Conservation (phyloP, 108 stramenopile species). For the Aureococcus anophagefferens region DNA sequence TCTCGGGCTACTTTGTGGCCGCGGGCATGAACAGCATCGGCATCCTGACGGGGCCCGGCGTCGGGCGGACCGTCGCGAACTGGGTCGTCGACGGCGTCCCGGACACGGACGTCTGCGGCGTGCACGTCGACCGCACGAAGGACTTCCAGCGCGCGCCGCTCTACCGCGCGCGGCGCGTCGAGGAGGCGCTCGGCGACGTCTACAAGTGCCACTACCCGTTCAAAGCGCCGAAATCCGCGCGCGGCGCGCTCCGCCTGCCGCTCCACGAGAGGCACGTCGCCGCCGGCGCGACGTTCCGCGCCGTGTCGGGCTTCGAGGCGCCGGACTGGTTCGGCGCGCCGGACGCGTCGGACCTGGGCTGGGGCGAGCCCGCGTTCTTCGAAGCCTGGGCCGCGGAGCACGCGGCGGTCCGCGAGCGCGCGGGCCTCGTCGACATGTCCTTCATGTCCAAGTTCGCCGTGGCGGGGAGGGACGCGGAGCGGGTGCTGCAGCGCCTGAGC, state of each 20-base stretch:
- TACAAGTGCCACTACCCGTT: slow-evolving; percentile 58
- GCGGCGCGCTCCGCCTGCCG: slow-evolving; percentile 41
- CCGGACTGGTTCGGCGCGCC: slow-evolving; percentile 43
- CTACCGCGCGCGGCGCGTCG: slow-evolving; percentile 44
- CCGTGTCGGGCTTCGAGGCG: slow-evolving; percentile 61
- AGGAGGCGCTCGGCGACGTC: slow-evolving; percentile 53
- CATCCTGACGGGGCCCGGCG: slow-evolving; percentile 50
- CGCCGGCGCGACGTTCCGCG: slow-evolving; percentile 40
- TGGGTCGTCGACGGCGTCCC: slow-evolving; percentile 19
- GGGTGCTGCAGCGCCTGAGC: slow-evolving; percentile 50
- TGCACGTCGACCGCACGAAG: neutral
- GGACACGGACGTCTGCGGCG: slow-evolving; percentile 3
- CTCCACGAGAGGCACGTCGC: slow-evolving; percentile 40
- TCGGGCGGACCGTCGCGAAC: slow-evolving; percentile 13
- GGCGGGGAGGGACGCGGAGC: slow-evolving; percentile 51
- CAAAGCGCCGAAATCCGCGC: slow-evolving; percentile 37
- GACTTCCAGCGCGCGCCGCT: slow-evolving; percentile 40
- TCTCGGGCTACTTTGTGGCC: slow-evolving; percentile 56
- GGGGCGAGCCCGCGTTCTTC: slow-evolving; percentile 46
- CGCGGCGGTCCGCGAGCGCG: slow-evolving; percentile 40
- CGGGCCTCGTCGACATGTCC: slow-evolving; percentile 64
- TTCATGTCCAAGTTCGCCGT: slow-evolving; percentile 71
- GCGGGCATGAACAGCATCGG: slow-evolving; percentile 65
- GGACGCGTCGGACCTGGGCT: slow-evolving; percentile 12
- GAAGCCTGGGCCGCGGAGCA: slow-evolving; percentile 52